Conservation (phyloP, 768 basidiomycete genomes). For the Punctularia strigosozonata region DNA sequence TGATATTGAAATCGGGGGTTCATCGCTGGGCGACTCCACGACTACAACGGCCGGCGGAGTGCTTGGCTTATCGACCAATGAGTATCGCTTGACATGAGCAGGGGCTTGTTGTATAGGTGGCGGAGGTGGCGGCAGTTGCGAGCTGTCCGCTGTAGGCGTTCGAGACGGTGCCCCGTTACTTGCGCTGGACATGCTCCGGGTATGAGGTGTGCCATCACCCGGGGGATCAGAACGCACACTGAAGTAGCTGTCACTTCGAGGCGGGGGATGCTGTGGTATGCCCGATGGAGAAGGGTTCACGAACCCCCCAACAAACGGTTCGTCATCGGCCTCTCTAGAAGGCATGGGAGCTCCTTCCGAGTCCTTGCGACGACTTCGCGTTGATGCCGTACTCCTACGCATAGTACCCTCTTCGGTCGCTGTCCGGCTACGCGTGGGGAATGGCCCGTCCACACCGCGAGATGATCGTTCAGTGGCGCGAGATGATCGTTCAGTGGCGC, state of each 20-base stretch:
- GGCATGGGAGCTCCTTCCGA: constrained; percentile 12
- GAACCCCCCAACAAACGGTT: constrained; percentile 44
- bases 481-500: constrained; percentile 20
- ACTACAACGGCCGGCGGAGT: constrained; percentile 38
- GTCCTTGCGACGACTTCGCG: constrained; percentile 1
- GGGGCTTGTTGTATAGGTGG: constrained; percentile 35
- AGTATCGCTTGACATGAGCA: constrained; percentile 64
- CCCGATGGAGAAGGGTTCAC: constrained; percentile 10
- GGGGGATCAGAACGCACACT: not conserved
- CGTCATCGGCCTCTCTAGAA: constrained; percentile 20
- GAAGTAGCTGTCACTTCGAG: not conserved
- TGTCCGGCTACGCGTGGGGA: constrained; percentile 31
- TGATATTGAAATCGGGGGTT: constrained; percentile 7
- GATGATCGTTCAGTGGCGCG: constrained; percentile 24
- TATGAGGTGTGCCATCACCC: not conserved
- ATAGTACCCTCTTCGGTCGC: constrained; percentile 21
- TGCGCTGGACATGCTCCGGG: not conserved
- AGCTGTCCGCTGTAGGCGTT: not conserved
- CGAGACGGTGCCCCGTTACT: not conserved
- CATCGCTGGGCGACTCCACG: constrained; percentile 29
- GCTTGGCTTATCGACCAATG: constrained; percentile 63
- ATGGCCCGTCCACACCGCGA: constrained; percentile 26
- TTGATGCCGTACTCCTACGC: constrained; percentile 3
- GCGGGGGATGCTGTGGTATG: not conserved
- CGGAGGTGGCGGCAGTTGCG: constrained; percentile 18